These are phyloP conservation scores for Erysiphe pulchra DNA, from an alignment of 2,329 filamentous ascomycete genomes.

Conservation along the genomic window DNA sequence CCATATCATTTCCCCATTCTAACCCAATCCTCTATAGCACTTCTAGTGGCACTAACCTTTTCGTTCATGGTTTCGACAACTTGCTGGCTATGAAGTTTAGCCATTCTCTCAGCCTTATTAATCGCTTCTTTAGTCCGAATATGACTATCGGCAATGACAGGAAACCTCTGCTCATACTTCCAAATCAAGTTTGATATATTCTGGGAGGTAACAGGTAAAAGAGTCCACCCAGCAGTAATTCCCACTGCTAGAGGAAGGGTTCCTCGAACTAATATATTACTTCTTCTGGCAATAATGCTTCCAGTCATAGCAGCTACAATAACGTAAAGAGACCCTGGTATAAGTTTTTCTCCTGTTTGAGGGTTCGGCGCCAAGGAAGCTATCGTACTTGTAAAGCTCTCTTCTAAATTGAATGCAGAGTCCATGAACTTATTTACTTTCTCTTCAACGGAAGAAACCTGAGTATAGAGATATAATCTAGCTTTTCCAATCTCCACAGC, in stretches of 20 bases:
- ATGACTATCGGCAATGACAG: constrained; percentile 61
- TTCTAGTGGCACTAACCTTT: constrained; percentile 50
- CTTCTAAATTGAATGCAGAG: constrained; percentile 60
- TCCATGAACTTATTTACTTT: constrained; percentile 63
- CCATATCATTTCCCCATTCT: constrained; percentile 38
- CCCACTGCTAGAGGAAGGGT: constrained; percentile 57
- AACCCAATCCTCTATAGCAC: constrained; percentile 68
- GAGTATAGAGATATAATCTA: constrained; percentile 55
- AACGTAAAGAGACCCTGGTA: constrained; percentile 79
- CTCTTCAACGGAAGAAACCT: constrained; percentile 52
- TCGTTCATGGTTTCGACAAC: constrained; percentile 51
- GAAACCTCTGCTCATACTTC: constrained; percentile 80
- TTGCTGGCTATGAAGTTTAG: constrained; percentile 47
- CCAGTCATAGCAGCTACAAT: constrained; percentile 88
- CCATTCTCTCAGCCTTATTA: constrained; percentile 43
- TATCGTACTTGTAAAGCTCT: constrained; percentile 69
- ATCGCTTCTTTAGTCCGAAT: constrained; percentile 42
- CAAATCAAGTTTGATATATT: constrained; percentile 72
- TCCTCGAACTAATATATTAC: constrained; percentile 59
- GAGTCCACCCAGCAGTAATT: constrained; percentile 55
- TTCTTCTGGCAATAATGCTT: constrained; percentile 69
- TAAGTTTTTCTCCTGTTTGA: constrained; percentile 64
- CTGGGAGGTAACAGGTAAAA: constrained; percentile 69
- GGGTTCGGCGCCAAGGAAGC: constrained; percentile 68
- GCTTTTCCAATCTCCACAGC: constrained; percentile 57